Evolutionary conservation across 2,329 filamentous ascomycete species (phyloP).

Genomic region (Aspergillus fijiensis): DNA sequence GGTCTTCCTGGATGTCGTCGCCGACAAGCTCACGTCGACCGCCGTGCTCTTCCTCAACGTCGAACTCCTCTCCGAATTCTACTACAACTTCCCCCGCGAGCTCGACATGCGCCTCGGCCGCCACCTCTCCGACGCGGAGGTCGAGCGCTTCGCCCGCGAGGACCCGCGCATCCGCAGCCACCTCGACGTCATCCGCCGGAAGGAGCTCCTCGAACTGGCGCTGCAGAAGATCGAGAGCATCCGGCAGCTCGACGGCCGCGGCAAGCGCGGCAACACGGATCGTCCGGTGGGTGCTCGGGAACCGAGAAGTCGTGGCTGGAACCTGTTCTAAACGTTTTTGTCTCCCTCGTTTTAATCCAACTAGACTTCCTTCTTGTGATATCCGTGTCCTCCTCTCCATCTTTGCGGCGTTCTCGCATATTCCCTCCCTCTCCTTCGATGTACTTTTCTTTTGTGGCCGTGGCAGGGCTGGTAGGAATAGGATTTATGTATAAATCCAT

Average conservation of each 20-base stretch:
- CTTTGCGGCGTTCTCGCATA: neutral
- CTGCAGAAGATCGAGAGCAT: constrained; percentile 94
- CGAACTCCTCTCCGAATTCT: constrained; percentile 93
- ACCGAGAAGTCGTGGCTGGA: constrained; percentile 43
- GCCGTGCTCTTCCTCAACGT: constrained; percentile 97
- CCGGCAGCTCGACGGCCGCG: constrained; percentile 75
- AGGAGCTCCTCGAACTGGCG: constrained; percentile 89
- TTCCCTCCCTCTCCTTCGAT: neutral
- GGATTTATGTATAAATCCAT: neutral
- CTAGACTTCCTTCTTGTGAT: neutral
- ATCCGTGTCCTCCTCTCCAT: neutral
- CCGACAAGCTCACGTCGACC: constrained; percentile 89
- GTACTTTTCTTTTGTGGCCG: neutral
- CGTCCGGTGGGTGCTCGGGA: constrained; percentile 37
- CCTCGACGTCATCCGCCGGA: constrained; percentile 85
- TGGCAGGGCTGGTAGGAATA: neutral
- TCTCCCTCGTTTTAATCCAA: neutral
- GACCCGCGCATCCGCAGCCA: constrained; percentile 87
- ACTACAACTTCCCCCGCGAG: constrained; percentile 94
- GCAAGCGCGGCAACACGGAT: constrained; percentile 54
- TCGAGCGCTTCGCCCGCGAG: constrained; percentile 88
- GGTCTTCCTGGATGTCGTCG: constrained; percentile 95
- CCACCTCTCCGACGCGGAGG: constrained; percentile 72
- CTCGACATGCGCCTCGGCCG: constrained; percentile 83
- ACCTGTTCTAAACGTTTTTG: constrained; percentile 40